Percentiles rank a stretch among this genome's conserved stretches.
These are phyloP conservation scores for Diaporthe australafricana DNA, from an alignment of 2,329 filamentous ascomycete genomes.

Conservation along the genomic window DNA sequence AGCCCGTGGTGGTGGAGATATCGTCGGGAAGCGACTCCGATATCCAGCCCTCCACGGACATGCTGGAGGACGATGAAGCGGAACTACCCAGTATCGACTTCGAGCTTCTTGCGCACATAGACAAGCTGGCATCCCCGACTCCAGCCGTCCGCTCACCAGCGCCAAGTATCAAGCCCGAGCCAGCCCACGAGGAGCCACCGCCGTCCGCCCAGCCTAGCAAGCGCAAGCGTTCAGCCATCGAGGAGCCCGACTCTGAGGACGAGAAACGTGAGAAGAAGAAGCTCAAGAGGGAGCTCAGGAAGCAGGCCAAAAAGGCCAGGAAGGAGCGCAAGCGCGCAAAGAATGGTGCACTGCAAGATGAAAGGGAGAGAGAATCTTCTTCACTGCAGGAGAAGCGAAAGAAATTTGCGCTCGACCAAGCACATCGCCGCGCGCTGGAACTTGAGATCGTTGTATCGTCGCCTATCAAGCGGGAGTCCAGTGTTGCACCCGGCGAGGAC, in stretches of 20 bases:
- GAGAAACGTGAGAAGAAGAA: not conserved
- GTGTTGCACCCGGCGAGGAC: not conserved
- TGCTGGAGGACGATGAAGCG: not conserved
- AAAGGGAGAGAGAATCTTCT: not conserved
- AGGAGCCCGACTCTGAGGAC: conserved; percentile 1
- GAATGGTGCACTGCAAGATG: not conserved
- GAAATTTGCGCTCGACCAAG: conserved; percentile 25
- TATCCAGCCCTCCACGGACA: not conserved
- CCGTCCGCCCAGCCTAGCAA: conserved; percentile 30
- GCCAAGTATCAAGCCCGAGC: not conserved
- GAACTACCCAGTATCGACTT: not conserved
- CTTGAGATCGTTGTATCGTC: conserved; percentile 33
- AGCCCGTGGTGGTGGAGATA: not conserved
- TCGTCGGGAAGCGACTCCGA: conserved; percentile 7
- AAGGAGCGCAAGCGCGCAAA: not conserved
- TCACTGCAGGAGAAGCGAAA: conserved; percentile 26
- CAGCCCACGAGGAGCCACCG: not conserved
- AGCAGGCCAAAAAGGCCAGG: not conserved
- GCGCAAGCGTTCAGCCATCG: conserved; percentile 4
- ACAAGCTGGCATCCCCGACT: not conserved
- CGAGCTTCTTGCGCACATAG: not conserved
- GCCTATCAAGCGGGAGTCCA: conserved; percentile 7
- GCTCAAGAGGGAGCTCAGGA: not conserved
- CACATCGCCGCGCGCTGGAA: conserved; percentile 31
- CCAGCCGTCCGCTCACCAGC: not conserved